phyloP scores from a whole-genome alignment of 371 early-diverging fungal species.

The Blakeslea trispora region DNA sequence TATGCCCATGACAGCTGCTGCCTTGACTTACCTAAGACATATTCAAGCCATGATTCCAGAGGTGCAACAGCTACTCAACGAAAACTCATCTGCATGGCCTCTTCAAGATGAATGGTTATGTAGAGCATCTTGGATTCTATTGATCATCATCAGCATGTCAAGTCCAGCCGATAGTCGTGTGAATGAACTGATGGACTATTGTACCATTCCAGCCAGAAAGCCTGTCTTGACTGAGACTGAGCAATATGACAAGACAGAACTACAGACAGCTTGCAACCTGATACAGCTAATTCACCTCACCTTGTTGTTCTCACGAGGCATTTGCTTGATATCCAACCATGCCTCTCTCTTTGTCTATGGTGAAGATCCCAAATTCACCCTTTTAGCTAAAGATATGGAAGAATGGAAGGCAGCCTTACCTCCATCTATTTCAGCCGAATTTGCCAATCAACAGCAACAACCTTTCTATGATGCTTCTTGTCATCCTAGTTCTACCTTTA shows the following conservation, averaged over 20 bases:
- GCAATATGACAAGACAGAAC: slow-evolving; percentile 22
- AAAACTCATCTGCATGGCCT: slow-evolving; percentile 1
- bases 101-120: slow-evolving; percentile 17
- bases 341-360: slow-evolving; percentile 3
- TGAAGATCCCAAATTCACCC: slow-evolving; percentile 4
- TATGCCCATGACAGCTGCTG: slow-evolving; percentile 8
- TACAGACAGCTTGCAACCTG: slow-evolving; percentile 18
- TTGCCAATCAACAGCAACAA: slow-evolving; percentile 1
- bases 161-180: slow-evolving; percentile 22
- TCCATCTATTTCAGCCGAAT: not conserved
- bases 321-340: slow-evolving; percentile 16
- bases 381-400: slow-evolving; percentile 9
- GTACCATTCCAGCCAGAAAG: not conserved
- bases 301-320: slow-evolving; percentile 12
- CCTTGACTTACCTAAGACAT: slow-evolving; percentile 13
- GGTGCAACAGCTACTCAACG: slow-evolving; percentile 2
- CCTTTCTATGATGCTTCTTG: slow-evolving; percentile 2
- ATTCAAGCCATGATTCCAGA: slow-evolving; percentile 16
- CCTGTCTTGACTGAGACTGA: slow-evolving; percentile 25
- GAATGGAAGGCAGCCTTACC: slow-evolving; percentile 14
- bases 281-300: slow-evolving; percentile 16
- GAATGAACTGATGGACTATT: slow-evolving; percentile 7
- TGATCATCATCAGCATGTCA: slow-evolving; percentile 15
- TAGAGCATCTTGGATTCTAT: slow-evolving; percentile 25
- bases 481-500: not conserved